Conservation (phyloP, 805 yeast species). For the Yarrowia sp. region DNA sequence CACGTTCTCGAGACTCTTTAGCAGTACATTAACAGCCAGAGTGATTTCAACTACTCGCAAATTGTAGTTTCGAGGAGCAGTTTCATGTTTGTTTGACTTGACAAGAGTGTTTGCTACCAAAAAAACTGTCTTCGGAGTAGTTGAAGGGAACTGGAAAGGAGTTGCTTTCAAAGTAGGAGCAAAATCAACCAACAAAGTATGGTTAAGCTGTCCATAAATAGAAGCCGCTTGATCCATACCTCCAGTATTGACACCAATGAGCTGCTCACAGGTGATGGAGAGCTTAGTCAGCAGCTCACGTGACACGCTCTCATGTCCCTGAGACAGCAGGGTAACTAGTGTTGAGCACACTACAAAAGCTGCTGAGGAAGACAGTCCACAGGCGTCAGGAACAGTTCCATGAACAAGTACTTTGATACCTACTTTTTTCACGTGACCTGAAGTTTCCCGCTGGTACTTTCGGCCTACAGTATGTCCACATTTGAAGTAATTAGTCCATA, state of each 20-base stretch:
- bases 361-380: constrained; percentile 69
- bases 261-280: constrained; percentile 66
- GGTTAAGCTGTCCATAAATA: constrained; percentile 57
- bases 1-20: constrained; percentile 33
- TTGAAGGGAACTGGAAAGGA: constrained; percentile 53
- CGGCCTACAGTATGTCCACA: constrained; percentile 64
- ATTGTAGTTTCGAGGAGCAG: constrained; percentile 68
- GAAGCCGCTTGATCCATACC: constrained; percentile 79
- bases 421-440: constrained; percentile 32
- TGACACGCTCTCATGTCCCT: constrained; percentile 46
- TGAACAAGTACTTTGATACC: constrained; percentile 51
- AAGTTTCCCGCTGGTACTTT: constrained; percentile 38
- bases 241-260: constrained; percentile 73
- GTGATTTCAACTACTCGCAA: constrained; percentile 71
- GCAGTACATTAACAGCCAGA: constrained; percentile 61
- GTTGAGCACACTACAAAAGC: constrained; percentile 68
- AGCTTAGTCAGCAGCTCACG: constrained; percentile 56
- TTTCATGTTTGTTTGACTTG: constrained; percentile 62
- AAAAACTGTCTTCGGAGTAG: constrained; percentile 48
- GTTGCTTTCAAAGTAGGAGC: constrained; percentile 56
- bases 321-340: constrained; percentile 53
- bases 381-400: constrained; percentile 71
- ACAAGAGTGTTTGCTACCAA: constrained; percentile 64
- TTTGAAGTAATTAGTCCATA: constrained; percentile 69
- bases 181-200: constrained; percentile 60